phyloP scores from a whole-genome alignment of 169 alveolate species.

The Plasmodium inui region DNA sequence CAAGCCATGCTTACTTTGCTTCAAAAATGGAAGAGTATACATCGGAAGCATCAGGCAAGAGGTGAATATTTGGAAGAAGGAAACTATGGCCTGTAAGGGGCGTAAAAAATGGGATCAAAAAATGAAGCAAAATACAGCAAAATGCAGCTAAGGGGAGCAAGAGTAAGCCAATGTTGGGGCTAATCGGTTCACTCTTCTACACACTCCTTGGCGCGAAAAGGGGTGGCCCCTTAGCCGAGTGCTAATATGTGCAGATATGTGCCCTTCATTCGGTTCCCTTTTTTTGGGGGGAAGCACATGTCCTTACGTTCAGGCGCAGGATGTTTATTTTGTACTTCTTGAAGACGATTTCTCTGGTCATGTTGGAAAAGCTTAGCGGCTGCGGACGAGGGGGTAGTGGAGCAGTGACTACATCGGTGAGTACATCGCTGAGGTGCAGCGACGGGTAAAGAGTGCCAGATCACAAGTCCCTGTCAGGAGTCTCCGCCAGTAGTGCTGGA shows the following conservation, averaged over 20 bases:
- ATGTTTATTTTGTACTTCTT: slow-evolving; percentile 51
- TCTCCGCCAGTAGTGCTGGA: neutral
- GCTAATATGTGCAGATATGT: neutral
- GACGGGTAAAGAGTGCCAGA: neutral
- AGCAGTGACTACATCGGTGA: neutral
- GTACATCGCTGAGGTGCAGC: neutral
- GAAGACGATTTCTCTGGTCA: slow-evolving; percentile 65
- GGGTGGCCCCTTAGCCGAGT: neutral
- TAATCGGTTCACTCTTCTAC: neutral
- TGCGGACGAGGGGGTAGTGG: neutral
- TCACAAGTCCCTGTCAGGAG: neutral
- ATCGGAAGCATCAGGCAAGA: slow-evolving; percentile 54
- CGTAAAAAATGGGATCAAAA: neutral
- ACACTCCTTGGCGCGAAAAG: neutral
- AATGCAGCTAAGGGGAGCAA: too few species aligned
- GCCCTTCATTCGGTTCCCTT: neutral
- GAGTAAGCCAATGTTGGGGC: neutral
- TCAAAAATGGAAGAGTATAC: slow-evolving; percentile 56
- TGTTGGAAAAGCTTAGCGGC: slow-evolving; percentile 67
- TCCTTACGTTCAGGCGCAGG: slow-evolving; percentile 50
- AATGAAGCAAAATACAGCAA: neutral
- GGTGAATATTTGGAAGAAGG: slow-evolving; percentile 56
- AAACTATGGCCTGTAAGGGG: slow-evolving; percentile 37
- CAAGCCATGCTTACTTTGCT: slow-evolving; percentile 7
- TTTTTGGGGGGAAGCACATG: neutral